Evolutionary conservation across 805 yeast species (phyloP), one percentile per base, ranked within the genome.

Genomic region (Cyberlindnera veronae): DNA sequence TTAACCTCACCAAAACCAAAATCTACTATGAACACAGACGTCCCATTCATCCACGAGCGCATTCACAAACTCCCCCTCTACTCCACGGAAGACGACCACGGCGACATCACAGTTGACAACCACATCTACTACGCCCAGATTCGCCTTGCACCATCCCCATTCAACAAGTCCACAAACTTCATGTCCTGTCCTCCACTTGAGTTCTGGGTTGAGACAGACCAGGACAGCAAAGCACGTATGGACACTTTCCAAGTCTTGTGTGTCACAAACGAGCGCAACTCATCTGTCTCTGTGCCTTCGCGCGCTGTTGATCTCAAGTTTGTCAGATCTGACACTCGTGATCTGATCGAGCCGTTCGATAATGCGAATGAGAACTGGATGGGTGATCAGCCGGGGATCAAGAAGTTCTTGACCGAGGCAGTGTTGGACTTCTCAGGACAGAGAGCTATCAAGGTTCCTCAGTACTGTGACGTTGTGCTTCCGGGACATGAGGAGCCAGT

Each of bases 161-260:
- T 62, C 51, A 44, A 52, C 44, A 48, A 49, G 6, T 50, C 53
- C 7, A 49, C 41, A 4, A 40, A 53, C 17, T 55, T 60, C 39
- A 51, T 60, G 36, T 52, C 62, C 29, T 66, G 64, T 33, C 81
- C 84, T 3, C 78, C 81, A 1, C 57, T 79, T 6, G 84, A 78
- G 50, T 61, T 79, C 33, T 77, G 81, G 79, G 59, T 71, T 26
- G 74, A 68, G 34, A 55, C 74, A 34, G 63, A 61, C 15, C 62
- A 63, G 13, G 39, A 44, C n/a, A 61, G 62, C 11, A 54, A 46
- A 28, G 69, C 68, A 1, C 71, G 63, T 26, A 20, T 45, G 15
- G 50, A 45, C 7, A 45, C 67, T 24, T 48, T 76, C 39, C 66
- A 66, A 27, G 54, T 72, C 2, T 67, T 72, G 1, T 62, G 74